phyloP scores from a whole-genome alignment of 495 filamentous ascomycete species.

The Lophiostoma macrostomum region DNA sequence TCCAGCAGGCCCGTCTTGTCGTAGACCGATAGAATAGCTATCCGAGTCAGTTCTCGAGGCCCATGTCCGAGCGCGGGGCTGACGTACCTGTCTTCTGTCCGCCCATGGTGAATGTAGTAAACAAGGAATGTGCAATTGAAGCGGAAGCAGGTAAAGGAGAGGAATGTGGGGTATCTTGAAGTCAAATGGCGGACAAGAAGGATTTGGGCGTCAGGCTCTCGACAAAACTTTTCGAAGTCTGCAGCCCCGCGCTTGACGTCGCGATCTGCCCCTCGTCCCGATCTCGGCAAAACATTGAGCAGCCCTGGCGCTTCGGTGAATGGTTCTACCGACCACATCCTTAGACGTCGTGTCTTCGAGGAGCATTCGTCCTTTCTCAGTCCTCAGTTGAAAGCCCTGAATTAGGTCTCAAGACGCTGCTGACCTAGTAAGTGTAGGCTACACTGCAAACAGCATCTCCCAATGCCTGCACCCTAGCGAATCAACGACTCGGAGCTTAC shows the following conservation, averaged over 20 bases:
- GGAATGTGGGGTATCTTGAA: not conserved
- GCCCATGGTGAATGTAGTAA: slow-evolving; percentile 11
- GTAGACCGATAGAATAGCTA: slow-evolving; percentile 94
- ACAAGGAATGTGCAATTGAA: not conserved
- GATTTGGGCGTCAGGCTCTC: not conserved
- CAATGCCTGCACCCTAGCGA: slow-evolving; percentile 1
- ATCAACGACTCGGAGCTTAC: not conserved
- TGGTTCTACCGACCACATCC: no score
- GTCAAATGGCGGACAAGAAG: not conserved
- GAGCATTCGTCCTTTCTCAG: no score
- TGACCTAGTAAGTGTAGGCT: no score
- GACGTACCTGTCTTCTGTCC: slow-evolving; percentile 24
- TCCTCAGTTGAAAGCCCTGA: no score
- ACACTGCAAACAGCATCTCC: no score
- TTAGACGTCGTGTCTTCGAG: no score
- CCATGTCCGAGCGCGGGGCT: not conserved
- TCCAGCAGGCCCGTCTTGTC: slow-evolving; percentile 97
- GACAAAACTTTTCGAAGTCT: not conserved
- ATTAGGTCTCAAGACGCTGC: no score
- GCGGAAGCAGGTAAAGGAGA: not conserved
- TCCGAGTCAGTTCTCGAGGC: not conserved
- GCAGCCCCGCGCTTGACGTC: not conserved
- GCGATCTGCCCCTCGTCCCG: slow-evolving; percentile 8
- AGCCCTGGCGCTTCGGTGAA: not conserved
- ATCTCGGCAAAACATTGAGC: slow-evolving; percentile 16